These are phyloP conservation scores for Panaeolus papilionaceus DNA, from an alignment of 768 basidiomycete species.

Conservation along the genomic window DNA sequence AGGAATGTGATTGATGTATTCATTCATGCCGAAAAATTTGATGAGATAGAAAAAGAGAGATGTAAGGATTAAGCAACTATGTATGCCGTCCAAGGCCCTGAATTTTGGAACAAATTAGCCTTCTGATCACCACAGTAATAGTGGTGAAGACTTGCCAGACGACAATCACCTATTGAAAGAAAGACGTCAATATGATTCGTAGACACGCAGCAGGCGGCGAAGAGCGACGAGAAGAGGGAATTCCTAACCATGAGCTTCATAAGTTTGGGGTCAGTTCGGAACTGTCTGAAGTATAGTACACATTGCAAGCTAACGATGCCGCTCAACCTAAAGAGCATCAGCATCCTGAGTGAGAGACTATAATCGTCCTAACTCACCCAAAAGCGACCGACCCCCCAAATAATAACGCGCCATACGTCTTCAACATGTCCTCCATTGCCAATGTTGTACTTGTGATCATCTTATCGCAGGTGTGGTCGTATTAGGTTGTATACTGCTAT, in stretches of 20 bases:
- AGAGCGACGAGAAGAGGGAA: background rate
- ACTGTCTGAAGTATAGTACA: background rate
- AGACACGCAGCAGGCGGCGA: background rate
- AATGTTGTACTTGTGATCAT: background rate
- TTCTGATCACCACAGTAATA: background rate
- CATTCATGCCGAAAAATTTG: background rate
- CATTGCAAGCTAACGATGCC: conserved; percentile 10
- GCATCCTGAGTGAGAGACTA: background rate
- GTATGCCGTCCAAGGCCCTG: background rate
- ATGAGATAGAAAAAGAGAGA: conserved; percentile 11
- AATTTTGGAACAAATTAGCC: background rate
- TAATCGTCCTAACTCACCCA: background rate
- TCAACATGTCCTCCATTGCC: conserved; percentile 2
- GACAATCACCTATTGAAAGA: background rate
- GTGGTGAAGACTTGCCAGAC: background rate
- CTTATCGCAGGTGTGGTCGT: background rate
- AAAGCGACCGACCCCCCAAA: conserved; percentile 9
- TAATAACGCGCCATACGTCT: background rate
- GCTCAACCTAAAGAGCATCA: background rate
- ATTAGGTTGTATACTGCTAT: background rate
- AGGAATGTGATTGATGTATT: conserved; percentile 13
- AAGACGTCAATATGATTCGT: background rate
- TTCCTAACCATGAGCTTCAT: background rate
- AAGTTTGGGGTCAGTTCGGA: background rate
- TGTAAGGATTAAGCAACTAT: conserved; percentile 1